phyloP scores from a whole-genome alignment of 2,329 filamentous ascomycete genomes.

The Bipolaris sorokiniana region DNA sequence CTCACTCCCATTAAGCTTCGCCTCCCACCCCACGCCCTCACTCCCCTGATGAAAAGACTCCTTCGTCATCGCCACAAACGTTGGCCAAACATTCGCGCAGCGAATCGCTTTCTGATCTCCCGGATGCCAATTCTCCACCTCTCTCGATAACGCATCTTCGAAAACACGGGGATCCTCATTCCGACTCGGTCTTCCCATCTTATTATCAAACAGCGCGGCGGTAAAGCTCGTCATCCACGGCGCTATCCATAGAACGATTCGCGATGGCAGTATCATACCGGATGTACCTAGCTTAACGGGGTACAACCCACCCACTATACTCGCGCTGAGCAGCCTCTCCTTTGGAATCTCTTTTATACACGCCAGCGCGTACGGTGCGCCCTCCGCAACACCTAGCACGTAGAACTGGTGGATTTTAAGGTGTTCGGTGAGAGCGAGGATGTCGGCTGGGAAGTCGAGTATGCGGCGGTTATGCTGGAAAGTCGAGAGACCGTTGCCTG shows the following conservation, averaged over 20 bases:
- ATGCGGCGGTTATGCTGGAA: conserved; percentile 48
- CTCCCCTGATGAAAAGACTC: conserved; percentile 36
- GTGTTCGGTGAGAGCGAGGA: conserved; percentile 50
- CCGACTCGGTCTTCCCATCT: conserved; percentile 37
- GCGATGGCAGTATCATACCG: conserved; percentile 33
- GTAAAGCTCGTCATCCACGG: conserved; percentile 34
- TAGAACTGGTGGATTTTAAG: conserved; percentile 52
- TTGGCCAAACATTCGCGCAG: conserved; percentile 28
- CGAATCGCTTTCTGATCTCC: conserved; percentile 31
- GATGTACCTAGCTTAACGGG: conserved; percentile 33
- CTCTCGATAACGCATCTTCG: conserved; percentile 33
- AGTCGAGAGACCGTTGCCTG: conserved; percentile 53
- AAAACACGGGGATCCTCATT: conserved; percentile 33
- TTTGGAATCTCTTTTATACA: conserved; percentile 51
- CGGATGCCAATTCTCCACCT: conserved; percentile 25
- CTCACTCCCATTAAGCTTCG: conserved; percentile 32
- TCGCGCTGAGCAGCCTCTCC: conserved; percentile 32
- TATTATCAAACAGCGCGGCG: conserved; percentile 26
- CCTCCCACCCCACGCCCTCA: conserved; percentile 39
- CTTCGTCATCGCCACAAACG: conserved; percentile 34
- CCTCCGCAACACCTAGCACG: conserved; percentile 55
- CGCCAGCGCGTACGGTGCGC: conserved; percentile 57
- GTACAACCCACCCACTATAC: conserved; percentile 36
- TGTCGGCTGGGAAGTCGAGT: conserved; percentile 53
- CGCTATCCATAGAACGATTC: conserved; percentile 34